Base-by-base conservation (phyloP, 306 rosid species). In the Cucumis cinereus region DNA sequence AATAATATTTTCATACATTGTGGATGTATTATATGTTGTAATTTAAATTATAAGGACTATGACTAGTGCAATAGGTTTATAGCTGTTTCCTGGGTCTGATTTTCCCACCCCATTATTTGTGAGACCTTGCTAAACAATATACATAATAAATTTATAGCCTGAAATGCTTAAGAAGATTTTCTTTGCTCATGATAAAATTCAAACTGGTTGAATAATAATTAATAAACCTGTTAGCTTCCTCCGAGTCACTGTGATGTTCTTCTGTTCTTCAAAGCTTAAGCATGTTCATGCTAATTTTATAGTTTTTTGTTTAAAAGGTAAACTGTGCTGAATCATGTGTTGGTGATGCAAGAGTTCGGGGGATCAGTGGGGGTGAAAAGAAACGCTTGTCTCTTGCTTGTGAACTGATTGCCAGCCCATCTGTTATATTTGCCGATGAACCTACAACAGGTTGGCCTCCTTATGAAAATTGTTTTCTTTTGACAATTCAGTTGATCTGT, bases 321-420 rank as follows among this genome's bases (percentile, higher is more conserved):
- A 89, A 85, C 36, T 91, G 97, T 86, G 98, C 96, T n/a, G 91
- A 90, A 78, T 79, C 94, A 64, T 83, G 59, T 85, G 95, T 94
- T 58, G 99, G 97, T 55, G 99, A 94, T 84, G 92, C 85, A 10
- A 94, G 92, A 87, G 90, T 90, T 72, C 89, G 89, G 23, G 97
- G 98, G 73, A 90, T 94, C 61, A 91, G 97, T 76, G 96, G 96
- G 30, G 98, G 97, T 40, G 98, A 94, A 81, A 94, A 89, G 91
- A 94, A 91, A 79, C 96, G 98, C 26, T 81, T 94, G 80, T 87
- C 95, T 76, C 60, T 91, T 80, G 98, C 96, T 15, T 91, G 97
- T 79, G 98, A 94, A 83, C 88, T 94, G 82, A 90, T 94, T 72
- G 97, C 96, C 40, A 88, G 95, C 83, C 98, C 98, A 45, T 90